These are phyloP conservation scores for Poronia punctata DNA, from an alignment of 495 filamentous ascomycete genomes.

Conservation along the genomic window DNA sequence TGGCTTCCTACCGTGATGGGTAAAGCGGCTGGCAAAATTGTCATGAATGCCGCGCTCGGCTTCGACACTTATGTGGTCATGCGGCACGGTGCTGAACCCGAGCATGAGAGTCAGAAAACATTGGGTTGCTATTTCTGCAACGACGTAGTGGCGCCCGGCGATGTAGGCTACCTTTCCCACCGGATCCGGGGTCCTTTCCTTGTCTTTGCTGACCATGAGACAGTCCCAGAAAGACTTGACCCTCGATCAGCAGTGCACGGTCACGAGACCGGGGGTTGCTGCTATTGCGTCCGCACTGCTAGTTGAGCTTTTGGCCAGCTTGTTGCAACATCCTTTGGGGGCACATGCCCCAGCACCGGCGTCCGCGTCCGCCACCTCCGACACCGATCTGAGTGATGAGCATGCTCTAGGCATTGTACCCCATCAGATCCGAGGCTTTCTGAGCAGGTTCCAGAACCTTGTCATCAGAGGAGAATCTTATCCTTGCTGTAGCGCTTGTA, in stretches of 20 bases:
- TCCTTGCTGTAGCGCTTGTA: conserved; percentile 88
- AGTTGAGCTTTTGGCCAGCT: conserved; percentile 79
- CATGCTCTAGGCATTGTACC: conserved; percentile 85
- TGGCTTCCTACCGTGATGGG: conserved; percentile 99
- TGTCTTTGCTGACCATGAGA: conserved; percentile 33
- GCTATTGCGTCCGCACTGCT: conserved; percentile 88
- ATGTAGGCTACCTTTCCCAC: conserved; percentile 55
- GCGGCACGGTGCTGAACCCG: conserved; percentile 68
- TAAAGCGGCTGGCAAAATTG: conserved; percentile 85
- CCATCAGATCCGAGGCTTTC: conserved; percentile 87
- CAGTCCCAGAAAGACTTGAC: conserved; percentile 90
- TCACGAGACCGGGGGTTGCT: conserved; percentile 88
- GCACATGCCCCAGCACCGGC: conserved; percentile 52
- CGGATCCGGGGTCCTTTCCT: too few species aligned
- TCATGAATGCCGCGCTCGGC: conserved; percentile 91
- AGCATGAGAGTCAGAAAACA: conserved; percentile 49
- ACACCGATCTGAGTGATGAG: conserved; percentile 46
- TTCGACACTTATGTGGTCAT: conserved; percentile 97
- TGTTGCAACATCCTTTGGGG: conserved; percentile 73
- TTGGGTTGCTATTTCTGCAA: conserved; percentile 98
- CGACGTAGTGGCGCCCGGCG: conserved; percentile 89
- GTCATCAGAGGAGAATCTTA: conserved; percentile 75
- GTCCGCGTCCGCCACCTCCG: conserved; percentile 23
- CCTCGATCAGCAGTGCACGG: conserved; percentile 95
- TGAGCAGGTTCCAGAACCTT: conserved; percentile 80